Evolutionary conservation across 805 yeast species (phyloP).

Genomic region (Candida insectalens): DNA sequence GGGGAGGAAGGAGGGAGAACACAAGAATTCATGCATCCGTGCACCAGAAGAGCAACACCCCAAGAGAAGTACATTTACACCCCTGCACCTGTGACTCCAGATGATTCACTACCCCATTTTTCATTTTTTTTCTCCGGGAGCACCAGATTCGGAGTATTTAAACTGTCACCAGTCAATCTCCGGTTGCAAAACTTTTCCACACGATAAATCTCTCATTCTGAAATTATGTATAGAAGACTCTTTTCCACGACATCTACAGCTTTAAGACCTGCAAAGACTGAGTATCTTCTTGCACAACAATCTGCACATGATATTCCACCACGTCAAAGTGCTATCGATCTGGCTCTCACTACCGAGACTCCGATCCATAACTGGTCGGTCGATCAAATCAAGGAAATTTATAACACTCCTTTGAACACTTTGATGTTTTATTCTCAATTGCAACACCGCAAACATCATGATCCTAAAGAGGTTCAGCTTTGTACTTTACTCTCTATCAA

Average conservation of each 20-base stretch:
- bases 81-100: too few relatives aligned
- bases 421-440: slow-evolving; percentile 49
- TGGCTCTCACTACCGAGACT: slow-evolving; percentile 21
- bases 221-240: too few relatives aligned
- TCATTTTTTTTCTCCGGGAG: too few relatives aligned
- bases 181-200: too few relatives aligned
- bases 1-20: too few relatives aligned
- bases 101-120: too few relatives aligned
- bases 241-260: not conserved
- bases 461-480: slow-evolving; percentile 61
- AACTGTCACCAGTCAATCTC: too few relatives aligned
- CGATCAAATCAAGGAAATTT: slow-evolving; percentile 49
- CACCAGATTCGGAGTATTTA: too few relatives aligned
- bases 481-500: slow-evolving; percentile 70
- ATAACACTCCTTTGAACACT: slow-evolving; percentile 57
- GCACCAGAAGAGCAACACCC: too few relatives aligned
- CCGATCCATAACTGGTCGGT: slow-evolving; percentile 45
- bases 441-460: slow-evolving; percentile 59
- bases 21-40: too few relatives aligned
- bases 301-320: not conserved
- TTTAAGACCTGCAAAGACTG: not conserved
- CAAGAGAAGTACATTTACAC: too few relatives aligned
- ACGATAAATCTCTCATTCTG: too few relatives aligned
- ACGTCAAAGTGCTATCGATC: not conserved
- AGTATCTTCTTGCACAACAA: not conserved